phyloP scores from a whole-genome alignment of 1,284 basidiomycete species.

The Heliocybe sulcata region DNA sequence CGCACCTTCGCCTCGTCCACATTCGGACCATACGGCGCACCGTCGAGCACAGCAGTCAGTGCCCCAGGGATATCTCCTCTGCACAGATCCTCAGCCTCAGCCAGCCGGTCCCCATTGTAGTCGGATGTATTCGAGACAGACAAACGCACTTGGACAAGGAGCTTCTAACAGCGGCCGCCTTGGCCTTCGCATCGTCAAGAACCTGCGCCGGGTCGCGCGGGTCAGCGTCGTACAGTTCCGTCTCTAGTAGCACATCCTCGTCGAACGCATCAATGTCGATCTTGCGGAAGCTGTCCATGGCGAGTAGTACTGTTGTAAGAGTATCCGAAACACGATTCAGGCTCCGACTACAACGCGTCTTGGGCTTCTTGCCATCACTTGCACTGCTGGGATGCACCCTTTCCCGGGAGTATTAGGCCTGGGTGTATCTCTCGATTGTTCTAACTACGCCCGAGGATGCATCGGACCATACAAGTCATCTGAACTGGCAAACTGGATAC shows the following conservation, averaged over 20 bases:
- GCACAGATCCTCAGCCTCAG: slow-evolving; percentile 4
- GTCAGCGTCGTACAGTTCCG: slow-evolving; percentile 85
- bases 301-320: not conserved
- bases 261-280: slow-evolving; percentile 94
- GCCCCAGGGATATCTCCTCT: slow-evolving; percentile 76
- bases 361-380: not conserved
- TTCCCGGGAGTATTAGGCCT: not conserved
- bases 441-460: not conserved
- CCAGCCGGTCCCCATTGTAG: not conserved
- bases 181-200: slow-evolving; percentile 69
- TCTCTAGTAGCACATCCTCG: slow-evolving; percentile 83
- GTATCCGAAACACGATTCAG: not conserved
- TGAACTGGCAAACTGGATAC: not conserved
- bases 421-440: not conserved
- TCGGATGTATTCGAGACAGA: not conserved
- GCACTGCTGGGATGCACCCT: not conserved
- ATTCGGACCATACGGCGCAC: slow-evolving; percentile 78
- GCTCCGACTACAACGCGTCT: not conserved
- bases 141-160: slow-evolving; percentile 62
- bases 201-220: slow-evolving; percentile 74
- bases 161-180: slow-evolving; percentile 67
- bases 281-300: slow-evolving; percentile 83
- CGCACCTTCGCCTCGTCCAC: slow-evolving; percentile 92
- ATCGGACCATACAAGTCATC: not conserved
- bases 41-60: slow-evolving; percentile 62